These are phyloP conservation scores for Brassica juncea DNA, from an alignment of 345 rosid genomes.

Conservation along the genomic window DNA sequence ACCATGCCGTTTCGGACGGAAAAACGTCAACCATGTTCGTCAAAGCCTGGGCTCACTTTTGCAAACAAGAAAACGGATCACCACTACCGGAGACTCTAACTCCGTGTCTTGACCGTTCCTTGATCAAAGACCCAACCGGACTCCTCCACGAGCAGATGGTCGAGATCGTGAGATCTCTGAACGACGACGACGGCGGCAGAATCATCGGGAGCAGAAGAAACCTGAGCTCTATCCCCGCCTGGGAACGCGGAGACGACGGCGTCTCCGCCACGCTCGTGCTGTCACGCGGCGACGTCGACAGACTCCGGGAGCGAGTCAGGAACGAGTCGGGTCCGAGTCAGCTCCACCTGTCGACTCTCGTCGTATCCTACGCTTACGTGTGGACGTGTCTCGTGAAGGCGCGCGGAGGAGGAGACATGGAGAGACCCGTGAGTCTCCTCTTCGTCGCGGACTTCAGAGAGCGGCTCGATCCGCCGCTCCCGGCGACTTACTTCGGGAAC, in stretches of 20 bases:
- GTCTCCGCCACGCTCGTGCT: conserved; percentile 42
- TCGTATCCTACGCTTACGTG: conserved; percentile 37
- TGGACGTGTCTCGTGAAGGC: conserved; percentile 39
- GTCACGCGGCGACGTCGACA: conserved; percentile 26
- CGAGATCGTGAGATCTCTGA: background rate
- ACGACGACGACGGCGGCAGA: background rate
- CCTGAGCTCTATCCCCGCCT: background rate
- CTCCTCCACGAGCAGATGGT: conserved; percentile 7
- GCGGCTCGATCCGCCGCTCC: conserved; percentile 2
- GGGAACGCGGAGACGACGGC: background rate
- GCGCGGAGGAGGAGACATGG: conserved; percentile 8
- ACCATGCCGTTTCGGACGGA: conserved; percentile 34
- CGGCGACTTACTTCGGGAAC: conserved; percentile 36
- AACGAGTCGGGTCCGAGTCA: conserved; percentile 7
- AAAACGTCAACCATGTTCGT: background rate
- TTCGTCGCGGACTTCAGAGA: conserved; percentile 21
- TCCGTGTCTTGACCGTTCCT: conserved; percentile 30
- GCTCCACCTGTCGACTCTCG: conserved; percentile 41
- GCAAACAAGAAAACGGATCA: too few species aligned
- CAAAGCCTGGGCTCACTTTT: too few species aligned
- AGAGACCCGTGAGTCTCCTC: conserved; percentile 11
- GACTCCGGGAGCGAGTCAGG: conserved; percentile 31
- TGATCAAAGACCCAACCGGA: conserved; percentile 15
- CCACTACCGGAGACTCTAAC: conserved; percentile 8
- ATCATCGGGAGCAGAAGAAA: conserved; percentile 1